Conservation (phyloP, 2,329 filamentous ascomycete genomes). For the Hysterium pulicare region DNA sequence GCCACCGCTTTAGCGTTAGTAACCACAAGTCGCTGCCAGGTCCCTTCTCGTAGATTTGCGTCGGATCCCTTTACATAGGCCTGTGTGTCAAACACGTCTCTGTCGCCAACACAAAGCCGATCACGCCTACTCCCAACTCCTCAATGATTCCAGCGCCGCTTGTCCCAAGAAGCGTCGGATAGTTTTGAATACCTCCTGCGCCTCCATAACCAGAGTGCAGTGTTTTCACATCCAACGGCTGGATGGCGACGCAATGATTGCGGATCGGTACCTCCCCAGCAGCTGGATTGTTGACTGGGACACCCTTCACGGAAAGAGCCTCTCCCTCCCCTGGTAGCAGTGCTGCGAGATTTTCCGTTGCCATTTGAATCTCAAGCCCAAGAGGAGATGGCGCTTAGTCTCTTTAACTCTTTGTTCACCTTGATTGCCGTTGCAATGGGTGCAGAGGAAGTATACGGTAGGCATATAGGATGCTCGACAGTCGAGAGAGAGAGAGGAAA, state of each 20-base stretch:
- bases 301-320: conserved; percentile 10
- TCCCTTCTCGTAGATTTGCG: conserved; percentile 18
- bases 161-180: conserved; percentile 17
- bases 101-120: conserved; percentile 42
- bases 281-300: conserved; percentile 9
- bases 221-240: conserved; percentile 25
- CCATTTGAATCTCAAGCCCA: conserved; percentile 7
- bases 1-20: conserved; percentile 16
- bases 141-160: conserved; percentile 41
- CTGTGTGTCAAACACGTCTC: conserved; percentile 33
- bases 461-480: not conserved
- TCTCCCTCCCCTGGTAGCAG: conserved; percentile 11
- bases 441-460: not conserved
- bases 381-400: not conserved
- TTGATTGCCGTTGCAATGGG: not conserved
- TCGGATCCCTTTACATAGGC: conserved; percentile 16
- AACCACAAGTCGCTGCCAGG: conserved; percentile 23
- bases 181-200: conserved; percentile 12
- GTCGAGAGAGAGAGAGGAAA: not conserved
- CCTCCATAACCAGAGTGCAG: conserved; percentile 20
- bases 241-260: conserved; percentile 21
- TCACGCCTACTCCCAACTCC: conserved; percentile 45
- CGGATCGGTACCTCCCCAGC: conserved; percentile 18
- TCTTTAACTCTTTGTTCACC: not conserved
- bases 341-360: conserved; percentile 13